These are phyloP conservation scores for Penicillium sp. DNA, from an alignment of 2,329 filamentous ascomycete species.

Conservation along the genomic window DNA sequence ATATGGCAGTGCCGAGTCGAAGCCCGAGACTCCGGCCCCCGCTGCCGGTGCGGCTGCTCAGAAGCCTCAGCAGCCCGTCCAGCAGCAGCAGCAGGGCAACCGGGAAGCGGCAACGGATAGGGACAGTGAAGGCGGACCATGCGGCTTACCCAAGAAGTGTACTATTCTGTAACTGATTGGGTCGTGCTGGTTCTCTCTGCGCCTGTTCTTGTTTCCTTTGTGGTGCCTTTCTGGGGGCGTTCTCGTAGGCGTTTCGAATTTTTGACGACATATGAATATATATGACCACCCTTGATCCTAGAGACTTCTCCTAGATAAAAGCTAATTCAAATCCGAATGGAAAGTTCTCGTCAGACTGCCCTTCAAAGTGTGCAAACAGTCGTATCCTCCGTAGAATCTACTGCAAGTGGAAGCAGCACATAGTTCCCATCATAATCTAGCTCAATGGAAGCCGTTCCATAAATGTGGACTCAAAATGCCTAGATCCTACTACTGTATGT, in stretches of 20 bases:
- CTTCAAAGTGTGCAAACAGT: background rate
- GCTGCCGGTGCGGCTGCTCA: slow-evolving; percentile 29
- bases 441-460: no score
- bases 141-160: slow-evolving; percentile 76
- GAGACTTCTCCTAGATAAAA: slow-evolving; percentile 1
- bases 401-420: background rate
- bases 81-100: slow-evolving; percentile 33
- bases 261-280: slow-evolving; percentile 16
- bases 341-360: background rate
- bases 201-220: slow-evolving; percentile 3
- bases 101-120: slow-evolving; percentile 48
- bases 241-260: slow-evolving; percentile 13
- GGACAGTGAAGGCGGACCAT: slow-evolving; percentile 62
- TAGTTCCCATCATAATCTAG: background rate
- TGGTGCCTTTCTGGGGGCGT: slow-evolving; percentile 17
- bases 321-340: slow-evolving; percentile 2
- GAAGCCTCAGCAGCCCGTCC: slow-evolving; percentile 24
- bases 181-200: slow-evolving; percentile 12
- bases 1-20: slow-evolving; percentile 57
- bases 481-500: background rate
- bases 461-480: background rate
- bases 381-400: background rate
- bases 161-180: slow-evolving; percentile 58
- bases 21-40: slow-evolving; percentile 31
- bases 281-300: background rate